Evolutionary conservation across 1,284 basidiomycete species (phyloP).

Genomic region (Cystobasidium slooffiae): DNA sequence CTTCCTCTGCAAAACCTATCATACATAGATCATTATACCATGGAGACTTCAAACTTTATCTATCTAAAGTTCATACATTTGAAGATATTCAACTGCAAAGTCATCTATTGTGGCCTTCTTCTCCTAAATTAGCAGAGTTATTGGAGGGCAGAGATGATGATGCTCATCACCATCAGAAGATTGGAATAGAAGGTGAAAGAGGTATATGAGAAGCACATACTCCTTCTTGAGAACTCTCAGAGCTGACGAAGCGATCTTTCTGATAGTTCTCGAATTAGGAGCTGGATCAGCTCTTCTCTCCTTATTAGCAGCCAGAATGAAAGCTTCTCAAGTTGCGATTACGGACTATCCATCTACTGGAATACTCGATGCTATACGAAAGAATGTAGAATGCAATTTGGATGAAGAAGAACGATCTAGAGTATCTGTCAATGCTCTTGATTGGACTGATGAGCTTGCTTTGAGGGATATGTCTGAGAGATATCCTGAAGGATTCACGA

Average conservation of each 20-base stretch:
- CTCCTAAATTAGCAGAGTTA: conserved; percentile 19
- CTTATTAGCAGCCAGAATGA: conserved; percentile 15
- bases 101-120: conserved; percentile 40
- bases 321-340: conserved; percentile 11
- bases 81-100: conserved; percentile 38
- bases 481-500: conserved; percentile 30
- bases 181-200: conserved; percentile 18
- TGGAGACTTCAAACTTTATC: conserved; percentile 26
- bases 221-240: too few species aligned
- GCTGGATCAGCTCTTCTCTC: conserved; percentile 30
- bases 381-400: conserved; percentile 35
- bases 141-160: conserved; percentile 14
- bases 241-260: too few species aligned
- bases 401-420: not conserved
- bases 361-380: conserved; percentile 22
- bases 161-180: not conserved
- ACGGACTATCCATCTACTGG: conserved; percentile 35
- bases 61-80: not conserved
- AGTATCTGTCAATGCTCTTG: conserved; percentile 15
- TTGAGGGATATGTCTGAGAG: not conserved
- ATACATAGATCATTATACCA: not conserved
- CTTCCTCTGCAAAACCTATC: conserved; percentile 11
- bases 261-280: conserved; percentile 35
- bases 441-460: conserved; percentile 34
- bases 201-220: not conserved